These are phyloP conservation scores for Gloeophyllum trabeum DNA, from an alignment of 768 basidiomycete genomes.

Conservation along the genomic window DNA sequence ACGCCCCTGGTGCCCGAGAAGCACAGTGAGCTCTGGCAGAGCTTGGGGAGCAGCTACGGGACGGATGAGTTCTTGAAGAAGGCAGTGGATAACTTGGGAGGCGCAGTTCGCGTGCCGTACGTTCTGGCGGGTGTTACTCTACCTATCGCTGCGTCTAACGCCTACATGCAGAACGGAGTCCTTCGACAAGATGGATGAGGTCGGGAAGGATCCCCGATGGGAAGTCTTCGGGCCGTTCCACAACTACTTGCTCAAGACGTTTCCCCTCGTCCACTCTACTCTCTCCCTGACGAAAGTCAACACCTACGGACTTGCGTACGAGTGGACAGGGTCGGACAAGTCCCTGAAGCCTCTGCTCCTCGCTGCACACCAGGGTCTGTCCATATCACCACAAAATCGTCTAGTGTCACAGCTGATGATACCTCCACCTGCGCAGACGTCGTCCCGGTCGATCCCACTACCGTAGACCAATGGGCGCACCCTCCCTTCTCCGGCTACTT, in stretches of 20 bases:
- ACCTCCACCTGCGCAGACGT: conserved; percentile 34
- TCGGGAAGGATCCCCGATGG: conserved; percentile 38
- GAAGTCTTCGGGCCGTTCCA: conserved; percentile 25
- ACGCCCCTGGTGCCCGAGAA: conserved; percentile 20
- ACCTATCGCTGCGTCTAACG: background rate
- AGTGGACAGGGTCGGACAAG: conserved; percentile 41
- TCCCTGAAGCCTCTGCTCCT: conserved; percentile 44
- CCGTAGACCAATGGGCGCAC: conserved; percentile 43
- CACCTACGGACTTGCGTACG: conserved; percentile 49
- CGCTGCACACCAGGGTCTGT: conserved; percentile 37
- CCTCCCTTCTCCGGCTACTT: conserved; percentile 56
- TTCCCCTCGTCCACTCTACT: conserved; percentile 44
- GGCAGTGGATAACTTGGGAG: conserved; percentile 24
- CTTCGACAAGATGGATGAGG: conserved; percentile 34
- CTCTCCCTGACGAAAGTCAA: conserved; percentile 46
- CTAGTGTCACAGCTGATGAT: too few species aligned
- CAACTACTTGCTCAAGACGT: conserved; percentile 34
- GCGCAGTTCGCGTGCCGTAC: conserved; percentile 20
- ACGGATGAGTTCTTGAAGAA: conserved; percentile 22
- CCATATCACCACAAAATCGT: background rate
- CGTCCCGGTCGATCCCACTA: conserved; percentile 51
- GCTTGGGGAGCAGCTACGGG: conserved; percentile 17
- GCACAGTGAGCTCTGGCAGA: conserved; percentile 21
- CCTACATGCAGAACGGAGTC: conserved; percentile 31
- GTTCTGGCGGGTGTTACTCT: conserved; percentile 4